Evolutionary conservation across 306 rosid species (phyloP), one percentile per base, ranked within the genome.

Genomic region (Abrus pulchellus): DNA sequence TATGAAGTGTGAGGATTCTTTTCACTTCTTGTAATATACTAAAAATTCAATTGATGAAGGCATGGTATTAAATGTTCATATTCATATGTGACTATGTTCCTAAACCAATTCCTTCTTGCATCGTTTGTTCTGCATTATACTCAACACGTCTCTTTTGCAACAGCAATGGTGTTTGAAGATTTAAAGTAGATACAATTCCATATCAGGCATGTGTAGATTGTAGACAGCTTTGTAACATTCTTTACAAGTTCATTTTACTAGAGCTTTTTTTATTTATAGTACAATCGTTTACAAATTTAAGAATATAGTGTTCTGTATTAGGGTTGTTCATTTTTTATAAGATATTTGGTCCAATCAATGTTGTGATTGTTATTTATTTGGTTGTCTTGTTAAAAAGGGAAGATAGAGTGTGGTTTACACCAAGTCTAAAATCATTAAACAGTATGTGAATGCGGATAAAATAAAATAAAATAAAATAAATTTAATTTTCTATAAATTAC

Each of bases 91-190:
- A 36, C 40, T 36, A 29, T 5, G 8, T 8, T 36, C 3, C 40
- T 2, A 36, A 36, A n/a, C 45, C 1, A 9, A 11, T 68, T 29
- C 43, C 33, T 27, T 28, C 9, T 38, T 9, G 20, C 72, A 9
- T 44, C 38, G 43, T 66, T 4, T 67, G 14, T 30, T 68, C 59
- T 68, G 57, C 59, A 68, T 50, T 30, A 47, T 6, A 55, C 61
- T 55, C 34, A 27, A 20, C 11, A 55, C 2, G 9, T 55, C 20
- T 27, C 61, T 7, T 7, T 20, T 55, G 33, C 33, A 6, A 27
- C 20, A 55, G 33, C 6, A 6, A 9, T 55, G 12, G 20, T 55
- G 2, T 36, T 36, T 36, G 20, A 54, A 20, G 20, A n/a, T 14
- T 54, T 54, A 6, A 14, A 54, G 55, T 53, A 6, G 53, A 48